Conservation (phyloP, 1,139 yeast genomes). For the Debaryomycetaceae sp. region DNA sequence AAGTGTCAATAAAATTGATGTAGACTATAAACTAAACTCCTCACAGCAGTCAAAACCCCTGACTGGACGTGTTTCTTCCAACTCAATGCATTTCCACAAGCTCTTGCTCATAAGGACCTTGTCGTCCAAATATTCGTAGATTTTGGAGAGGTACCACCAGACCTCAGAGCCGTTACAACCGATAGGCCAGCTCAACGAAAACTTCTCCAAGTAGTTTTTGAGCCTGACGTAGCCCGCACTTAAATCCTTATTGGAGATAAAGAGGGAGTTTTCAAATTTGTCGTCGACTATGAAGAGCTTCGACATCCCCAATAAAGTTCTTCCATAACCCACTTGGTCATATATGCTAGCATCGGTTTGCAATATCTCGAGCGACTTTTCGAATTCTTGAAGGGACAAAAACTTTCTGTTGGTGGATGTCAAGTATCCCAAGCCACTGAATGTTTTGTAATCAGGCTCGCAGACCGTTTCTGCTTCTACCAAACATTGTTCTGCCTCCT, state of each 20-base stretch:
- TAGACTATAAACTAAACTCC: constrained; percentile 6
- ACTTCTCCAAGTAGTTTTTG: constrained; percentile 58
- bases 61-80: constrained; percentile 67
- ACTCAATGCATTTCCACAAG: constrained; percentile 63
- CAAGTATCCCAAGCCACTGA: constrained; percentile 52
- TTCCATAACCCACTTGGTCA: constrained; percentile 42
- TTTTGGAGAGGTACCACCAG: constrained; percentile 67
- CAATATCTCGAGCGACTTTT: constrained; percentile 54
- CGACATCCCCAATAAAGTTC: constrained; percentile 66
- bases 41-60: constrained; percentile 37
- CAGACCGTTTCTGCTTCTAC: constrained; percentile 61
- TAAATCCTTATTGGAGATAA: constrained; percentile 48
- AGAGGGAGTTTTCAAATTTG: constrained; percentile 28
- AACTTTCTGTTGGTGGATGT: constrained; percentile 36
- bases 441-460: constrained; percentile 52
- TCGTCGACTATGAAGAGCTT: constrained; percentile 50
- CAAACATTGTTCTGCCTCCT: constrained; percentile 71
- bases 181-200: constrained; percentile 40
- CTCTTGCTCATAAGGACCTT: constrained; percentile 48
- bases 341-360: constrained; percentile 15
- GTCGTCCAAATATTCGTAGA: constrained; percentile 64
- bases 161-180: constrained; percentile 65
- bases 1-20: not conserved
- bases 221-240: constrained; percentile 65
- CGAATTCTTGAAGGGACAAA: constrained; percentile 64